Evolutionary conservation across 129 eudicot genomes (phyloP).

Genomic region (Flaveria trinervia): DNA sequence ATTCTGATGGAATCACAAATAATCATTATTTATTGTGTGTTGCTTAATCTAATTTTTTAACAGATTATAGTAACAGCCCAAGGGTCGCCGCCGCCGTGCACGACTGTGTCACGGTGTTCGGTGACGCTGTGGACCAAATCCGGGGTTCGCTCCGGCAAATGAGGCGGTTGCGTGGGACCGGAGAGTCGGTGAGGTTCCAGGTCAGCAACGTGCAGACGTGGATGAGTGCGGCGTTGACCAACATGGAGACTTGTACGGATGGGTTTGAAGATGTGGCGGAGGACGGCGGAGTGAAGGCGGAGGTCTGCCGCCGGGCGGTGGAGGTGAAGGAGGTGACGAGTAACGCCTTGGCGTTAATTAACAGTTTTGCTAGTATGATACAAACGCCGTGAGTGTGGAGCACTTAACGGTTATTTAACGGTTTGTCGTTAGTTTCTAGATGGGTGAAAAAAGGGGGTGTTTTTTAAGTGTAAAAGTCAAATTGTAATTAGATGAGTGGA

Average conservation of each 20-base stretch:
- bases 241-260: conserved; percentile 89
- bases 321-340: conserved; percentile 72
- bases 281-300: conserved; percentile 46
- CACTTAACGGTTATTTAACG: conserved; percentile 20
- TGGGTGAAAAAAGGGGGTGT: background rate
- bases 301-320: conserved; percentile 46
- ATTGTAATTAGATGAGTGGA: background rate
- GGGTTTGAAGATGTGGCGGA: conserved; percentile 65
- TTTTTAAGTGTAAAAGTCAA: background rate
- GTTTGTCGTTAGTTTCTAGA: background rate
- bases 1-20: no score
- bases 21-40: no score
- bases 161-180: conserved; percentile 46
- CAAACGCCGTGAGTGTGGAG: conserved; percentile 25
- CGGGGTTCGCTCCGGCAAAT: conserved; percentile 69
- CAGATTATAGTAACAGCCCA: conserved; percentile 37
- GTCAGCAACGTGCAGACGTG: conserved; percentile 94
- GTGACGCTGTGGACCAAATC: conserved; percentile 69
- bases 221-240: conserved; percentile 92
- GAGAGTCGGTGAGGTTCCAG: conserved; percentile 67
- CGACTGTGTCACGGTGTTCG: conserved; percentile 65
- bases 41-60: no score
- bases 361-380: conserved; percentile 43
- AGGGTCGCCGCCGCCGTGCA: conserved; percentile 65
- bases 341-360: conserved; percentile 83